Evolutionary conservation across 116 monocot genomes (phyloP).

Genomic region (Iris pallida): DNA sequence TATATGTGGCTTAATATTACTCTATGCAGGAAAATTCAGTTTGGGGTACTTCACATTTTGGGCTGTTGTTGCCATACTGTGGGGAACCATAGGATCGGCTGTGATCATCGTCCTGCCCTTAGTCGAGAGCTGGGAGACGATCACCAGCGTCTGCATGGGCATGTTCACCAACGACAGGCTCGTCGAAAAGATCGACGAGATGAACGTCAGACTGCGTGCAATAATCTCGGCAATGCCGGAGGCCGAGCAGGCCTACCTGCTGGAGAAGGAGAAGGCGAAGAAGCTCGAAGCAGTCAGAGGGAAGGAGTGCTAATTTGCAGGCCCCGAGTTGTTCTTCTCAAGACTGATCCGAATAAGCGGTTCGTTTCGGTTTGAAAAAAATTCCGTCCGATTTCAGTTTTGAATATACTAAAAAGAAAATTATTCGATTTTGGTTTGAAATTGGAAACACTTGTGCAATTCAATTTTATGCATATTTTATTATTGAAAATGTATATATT

Average conservation of each 20-base stretch:
- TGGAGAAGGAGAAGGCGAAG: slow-evolving; percentile 65
- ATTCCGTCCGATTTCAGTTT: too few relatives aligned
- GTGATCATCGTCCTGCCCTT: slow-evolving; percentile 84
- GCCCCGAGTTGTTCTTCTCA: too few relatives aligned
- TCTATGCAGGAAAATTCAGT: slow-evolving; percentile 55
- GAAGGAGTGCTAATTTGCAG: slow-evolving; percentile 10
- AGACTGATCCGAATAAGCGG: too few relatives aligned
- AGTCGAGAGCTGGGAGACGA: slow-evolving; percentile 77
- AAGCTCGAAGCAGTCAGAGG: slow-evolving; percentile 39
- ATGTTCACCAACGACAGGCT: slow-evolving; percentile 75
- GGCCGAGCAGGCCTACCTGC: slow-evolving; percentile 48
- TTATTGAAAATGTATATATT: too few relatives aligned
- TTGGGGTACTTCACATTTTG: slow-evolving; percentile 91
- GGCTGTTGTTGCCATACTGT: slow-evolving; percentile 63
- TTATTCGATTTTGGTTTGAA: too few relatives aligned
- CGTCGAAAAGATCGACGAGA: slow-evolving; percentile 60
- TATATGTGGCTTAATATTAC: neutral
- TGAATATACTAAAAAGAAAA: too few relatives aligned
- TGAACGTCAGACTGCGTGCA: slow-evolving; percentile 46
- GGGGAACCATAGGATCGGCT: slow-evolving; percentile 76
- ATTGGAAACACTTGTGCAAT: too few relatives aligned
- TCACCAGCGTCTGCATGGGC: slow-evolving; percentile 47
- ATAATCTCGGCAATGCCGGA: slow-evolving; percentile 69
- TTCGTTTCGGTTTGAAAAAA: too few relatives aligned
- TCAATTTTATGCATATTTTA: too few relatives aligned